Conservation (phyloP, 352 stramenopile species). For the Elongisporangium anandrum region DNA sequence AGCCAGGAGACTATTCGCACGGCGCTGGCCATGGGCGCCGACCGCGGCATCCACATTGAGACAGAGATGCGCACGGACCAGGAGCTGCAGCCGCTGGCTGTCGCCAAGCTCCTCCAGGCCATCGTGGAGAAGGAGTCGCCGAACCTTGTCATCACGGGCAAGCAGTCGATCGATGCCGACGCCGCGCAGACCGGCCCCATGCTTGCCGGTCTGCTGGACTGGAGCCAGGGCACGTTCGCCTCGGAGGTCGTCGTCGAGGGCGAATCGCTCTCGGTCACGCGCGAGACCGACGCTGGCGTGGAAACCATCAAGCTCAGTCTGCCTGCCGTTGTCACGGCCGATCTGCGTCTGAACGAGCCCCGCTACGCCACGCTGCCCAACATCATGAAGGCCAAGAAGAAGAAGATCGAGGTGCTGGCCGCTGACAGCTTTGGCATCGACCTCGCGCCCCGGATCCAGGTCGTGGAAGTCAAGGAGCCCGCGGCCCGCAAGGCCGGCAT, state of each 20-base stretch:
- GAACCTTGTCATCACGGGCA: conserved; percentile 96
- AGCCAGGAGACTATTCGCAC: conserved; percentile 96
- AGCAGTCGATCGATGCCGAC: conserved; percentile 93
- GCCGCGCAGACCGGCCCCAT: conserved; percentile 90
- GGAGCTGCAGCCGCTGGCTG: conserved; percentile 96
- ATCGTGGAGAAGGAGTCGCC: conserved; percentile 92
- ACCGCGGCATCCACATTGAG: conserved; percentile 96
- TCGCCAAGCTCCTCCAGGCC: conserved; percentile 96
- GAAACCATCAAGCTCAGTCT: conserved; percentile 86
- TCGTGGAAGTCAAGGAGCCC: conserved; percentile 91
- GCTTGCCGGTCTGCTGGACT: conserved; percentile 95
- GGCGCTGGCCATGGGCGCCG: conserved; percentile 91
- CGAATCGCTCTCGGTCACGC: conserved; percentile 75
- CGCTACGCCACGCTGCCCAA: conserved; percentile 99
- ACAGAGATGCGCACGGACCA: conserved; percentile 97
- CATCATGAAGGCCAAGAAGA: conserved; percentile 99
- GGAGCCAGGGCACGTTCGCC: conserved; percentile 97
- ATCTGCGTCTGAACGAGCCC: conserved; percentile 98
- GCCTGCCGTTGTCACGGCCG: conserved; percentile 96
- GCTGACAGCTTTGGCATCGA: conserved; percentile 76
- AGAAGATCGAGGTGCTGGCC: conserved; percentile 81
- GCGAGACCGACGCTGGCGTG: conserved; percentile 94
- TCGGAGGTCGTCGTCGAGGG: conserved; percentile 82
- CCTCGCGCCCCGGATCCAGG: conserved; percentile 63
- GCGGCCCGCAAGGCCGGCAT: conserved; percentile 92